Percentiles rank a stretch among this genome's conserved stretches.
phyloP scores from a whole-genome alignment of 2,329 filamentous ascomycete species.

The Xylaria polymorpha region DNA sequence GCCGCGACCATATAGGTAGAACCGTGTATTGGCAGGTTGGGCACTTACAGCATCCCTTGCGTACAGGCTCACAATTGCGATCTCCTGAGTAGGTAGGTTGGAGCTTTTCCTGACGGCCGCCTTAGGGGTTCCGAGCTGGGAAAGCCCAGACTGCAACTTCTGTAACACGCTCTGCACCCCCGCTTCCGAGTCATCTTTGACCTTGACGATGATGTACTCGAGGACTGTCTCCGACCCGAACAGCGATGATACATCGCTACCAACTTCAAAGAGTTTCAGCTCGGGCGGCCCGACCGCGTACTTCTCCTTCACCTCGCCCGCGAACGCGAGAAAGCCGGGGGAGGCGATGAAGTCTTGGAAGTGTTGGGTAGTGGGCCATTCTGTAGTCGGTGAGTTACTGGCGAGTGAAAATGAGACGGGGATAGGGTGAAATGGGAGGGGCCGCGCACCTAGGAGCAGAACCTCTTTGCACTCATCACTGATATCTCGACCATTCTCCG shows the following conservation, averaged over 20 bases:
- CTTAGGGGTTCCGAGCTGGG: conserved; percentile 6
- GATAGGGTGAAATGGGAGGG: background rate
- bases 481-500: conserved; percentile 25
- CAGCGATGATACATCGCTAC: conserved; percentile 3
- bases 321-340: conserved; percentile 3
- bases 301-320: background rate
- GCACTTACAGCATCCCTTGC: conserved; percentile 33
- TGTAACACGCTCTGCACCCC: conserved; percentile 14
- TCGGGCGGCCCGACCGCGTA: conserved; percentile 2
- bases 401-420: background rate
- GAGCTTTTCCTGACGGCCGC: conserved; percentile 15
- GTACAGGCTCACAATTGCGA: conserved; percentile 26
- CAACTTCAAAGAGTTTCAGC: conserved; percentile 23
- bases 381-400: conserved; percentile 1
- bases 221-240: conserved; percentile 18
- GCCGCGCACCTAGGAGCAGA: conserved; percentile 21
- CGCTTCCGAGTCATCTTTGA: conserved; percentile 18
- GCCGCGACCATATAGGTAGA: background rate
- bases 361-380: conserved; percentile 18
- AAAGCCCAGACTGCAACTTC: conserved; percentile 12
- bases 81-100: conserved; percentile 25
- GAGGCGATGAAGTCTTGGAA: conserved; percentile 25
- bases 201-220: conserved; percentile 32
- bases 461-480: conserved; percentile 18
- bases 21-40: background rate